Base-by-base conservation (phyloP, 371 early-diverging fungal species). In the Mucor racemosus region DNA sequence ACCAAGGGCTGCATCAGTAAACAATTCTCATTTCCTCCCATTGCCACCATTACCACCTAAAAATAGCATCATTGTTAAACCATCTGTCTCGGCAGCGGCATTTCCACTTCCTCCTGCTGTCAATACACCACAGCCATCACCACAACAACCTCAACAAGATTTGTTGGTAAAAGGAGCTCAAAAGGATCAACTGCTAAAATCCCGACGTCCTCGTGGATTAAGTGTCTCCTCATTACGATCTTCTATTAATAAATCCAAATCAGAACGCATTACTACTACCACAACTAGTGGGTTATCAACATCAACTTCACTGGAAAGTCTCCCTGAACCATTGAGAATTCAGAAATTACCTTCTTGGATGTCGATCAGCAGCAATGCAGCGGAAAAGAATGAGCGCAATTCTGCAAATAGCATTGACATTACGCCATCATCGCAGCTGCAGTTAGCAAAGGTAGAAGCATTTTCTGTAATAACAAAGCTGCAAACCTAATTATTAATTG, bases 171-270 rank as follows among this genome's bases (percentile, higher is more conserved):
- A 15, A 35, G 33, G 55, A 40, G 53, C 36, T 48, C n/a, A 4
- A 53, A 50, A 50, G 36, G 63, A 59, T 55, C 58, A 50, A 13
- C 10, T 59, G 15, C 35, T 53, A 39, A 64, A 64, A 35, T 59
- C 44, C 26, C 65, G 78, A 17, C 75, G 77, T 5, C 60, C 77
- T 38, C 75, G 80, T 34, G 77, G 74, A 17, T 57, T 75, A 57
- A 77, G 77, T 42, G 67, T 80, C 31, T 68, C 77, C n/a, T 68
- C 76, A 4, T 42, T 80, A 19, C 60, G 71, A n/a, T 39, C 66
- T 40, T 62, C 66, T 46, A 46, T 66, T 53, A 39, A 39, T 62
- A 70, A 70, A 58, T 58, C 58, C 38, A 65, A 65, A 65, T 48
- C 54, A 36, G 69, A 69, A 19, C 64, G 60, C 19, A 46, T 64